These are phyloP conservation scores for Extremus antarcticus DNA, from an alignment of 495 filamentous ascomycete species.

Conservation along the genomic window DNA sequence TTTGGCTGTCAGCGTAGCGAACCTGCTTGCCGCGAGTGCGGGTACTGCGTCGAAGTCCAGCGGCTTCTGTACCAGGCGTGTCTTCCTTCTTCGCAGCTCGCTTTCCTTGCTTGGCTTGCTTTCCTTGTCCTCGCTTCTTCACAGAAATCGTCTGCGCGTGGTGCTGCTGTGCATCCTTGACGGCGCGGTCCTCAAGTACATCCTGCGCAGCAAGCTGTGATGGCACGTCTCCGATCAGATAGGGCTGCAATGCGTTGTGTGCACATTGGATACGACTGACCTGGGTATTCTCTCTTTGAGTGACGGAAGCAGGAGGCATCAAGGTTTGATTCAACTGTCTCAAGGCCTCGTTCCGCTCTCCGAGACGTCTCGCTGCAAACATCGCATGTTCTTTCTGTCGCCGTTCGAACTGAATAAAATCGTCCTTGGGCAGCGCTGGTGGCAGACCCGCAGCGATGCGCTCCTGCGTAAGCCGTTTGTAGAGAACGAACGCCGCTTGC, in stretches of 20 bases:
- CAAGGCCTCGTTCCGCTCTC: too few species aligned
- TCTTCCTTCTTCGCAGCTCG: not conserved
- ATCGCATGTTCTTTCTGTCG: too few species aligned
- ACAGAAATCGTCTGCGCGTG: not conserved
- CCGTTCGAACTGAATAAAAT: too few species aligned
- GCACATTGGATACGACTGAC: not conserved
- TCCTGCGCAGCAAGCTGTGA: not conserved
- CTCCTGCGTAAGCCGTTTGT: not conserved
- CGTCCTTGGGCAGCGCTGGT: not conserved
- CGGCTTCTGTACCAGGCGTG: not conserved
- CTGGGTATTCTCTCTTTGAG: too few species aligned
- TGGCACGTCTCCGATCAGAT: not conserved
- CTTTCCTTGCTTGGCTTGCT: not conserved
- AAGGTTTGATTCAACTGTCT: not conserved
- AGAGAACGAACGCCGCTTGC: not conserved
- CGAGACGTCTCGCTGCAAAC: too few species aligned
- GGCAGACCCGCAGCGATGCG: not conserved
- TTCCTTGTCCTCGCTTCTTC: not conserved
- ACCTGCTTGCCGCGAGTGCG: conserved; percentile 13
- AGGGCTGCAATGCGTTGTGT: not conserved
- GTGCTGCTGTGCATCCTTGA: not conserved
- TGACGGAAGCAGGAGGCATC: not conserved
- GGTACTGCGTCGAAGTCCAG: conserved; percentile 10
- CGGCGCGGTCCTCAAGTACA: not conserved
- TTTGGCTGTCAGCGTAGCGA: conserved; percentile 6